Evolutionary conservation across 371 early-diverging fungal genomes (phyloP), one percentile per base, ranked within the genome.

Genomic region (Choanephora cucurbitarum): DNA sequence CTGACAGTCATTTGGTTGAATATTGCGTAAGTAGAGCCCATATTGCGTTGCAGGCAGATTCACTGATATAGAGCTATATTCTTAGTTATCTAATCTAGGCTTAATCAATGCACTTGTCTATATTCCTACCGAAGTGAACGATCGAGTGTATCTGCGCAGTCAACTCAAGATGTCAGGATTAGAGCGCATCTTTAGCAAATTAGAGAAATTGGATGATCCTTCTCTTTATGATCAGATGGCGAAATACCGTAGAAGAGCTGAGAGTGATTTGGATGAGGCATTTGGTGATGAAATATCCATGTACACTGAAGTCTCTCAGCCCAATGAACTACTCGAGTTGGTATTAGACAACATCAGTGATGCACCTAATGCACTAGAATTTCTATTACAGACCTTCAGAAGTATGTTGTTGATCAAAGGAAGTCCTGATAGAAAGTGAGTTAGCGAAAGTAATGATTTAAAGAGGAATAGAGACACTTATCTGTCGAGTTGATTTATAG

Each of bases 41-140:
- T 19, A 55, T 32, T 0, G 9, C 13, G 3, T 17, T 32, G n/a
- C 24, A n/a, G n/a, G n/a, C n/a, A n/a, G n/a, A n/a, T 45, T 42
- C 18, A 42, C 43, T 44, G 18, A 44, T 54, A 11, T 54, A 4
- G 33, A 18, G 39, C 40, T 51, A 32, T 42, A 10, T 44, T 7
- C 39, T n/a, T 66, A 82, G 73, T 61, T 91, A 17, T 85, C 90
- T 17, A 87, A 85, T 55, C 69, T 91, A 56, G 81, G 92, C 31
- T 76, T 91, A 39, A 79, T 91, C 65, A 91, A 91, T 60, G 83
- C 89, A 3, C 55, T 91, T 0, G 80, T 88, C 1, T 77, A 82
- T 52, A 85, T 89, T 15, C 83, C 85, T n/a, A 84, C 86, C 44
- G 86, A 90, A 51, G 82, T 86, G 13, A 85, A 85, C 28, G 64